phyloP scores from a whole-genome alignment of 2,329 filamentous ascomycete species.

The Xylaria arbuscula region DNA sequence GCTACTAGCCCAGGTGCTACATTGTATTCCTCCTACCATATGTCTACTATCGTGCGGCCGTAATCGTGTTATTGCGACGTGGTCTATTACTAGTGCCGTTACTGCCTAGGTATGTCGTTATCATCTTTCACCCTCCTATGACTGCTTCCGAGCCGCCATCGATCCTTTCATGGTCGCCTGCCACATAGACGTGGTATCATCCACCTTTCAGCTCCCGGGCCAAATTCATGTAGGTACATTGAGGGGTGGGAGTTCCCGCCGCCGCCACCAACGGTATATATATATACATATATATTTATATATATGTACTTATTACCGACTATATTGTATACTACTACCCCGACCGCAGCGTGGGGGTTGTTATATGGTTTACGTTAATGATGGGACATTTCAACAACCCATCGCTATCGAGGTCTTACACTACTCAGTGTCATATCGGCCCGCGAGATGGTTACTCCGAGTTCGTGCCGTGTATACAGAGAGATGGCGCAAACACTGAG shows the following conservation, averaged over 20 bases:
- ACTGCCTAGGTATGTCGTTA: not conserved
- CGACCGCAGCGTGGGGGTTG: constrained; percentile 22
- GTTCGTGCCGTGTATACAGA: constrained; percentile 11
- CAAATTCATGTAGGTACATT: constrained; percentile 8
- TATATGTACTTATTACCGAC: constrained; percentile 7
- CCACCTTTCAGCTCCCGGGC: constrained; percentile 12
- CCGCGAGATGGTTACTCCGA: not conserved
- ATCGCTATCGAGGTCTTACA: constrained; percentile 5
- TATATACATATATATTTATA: constrained; percentile 3
- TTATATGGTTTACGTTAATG: not conserved
- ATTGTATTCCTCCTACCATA: not conserved
- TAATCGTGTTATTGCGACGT: constrained; percentile 5
- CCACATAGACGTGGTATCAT: constrained; percentile 26
- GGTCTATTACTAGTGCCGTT: not conserved
- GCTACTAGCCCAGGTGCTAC: constrained; percentile 1
- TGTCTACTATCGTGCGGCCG: not conserved
- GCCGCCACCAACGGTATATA: constrained; percentile 11
- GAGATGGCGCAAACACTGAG: constrained; percentile 8
- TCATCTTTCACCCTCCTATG: constrained; percentile 11
- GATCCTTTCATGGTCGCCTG: constrained; percentile 9
- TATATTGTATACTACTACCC: not conserved
- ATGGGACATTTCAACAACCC: constrained; percentile 5
- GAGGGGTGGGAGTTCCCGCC: not conserved
- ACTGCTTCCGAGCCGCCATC: constrained; percentile 15
- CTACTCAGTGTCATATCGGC: constrained; percentile 4